These are phyloP conservation scores for Periglandula ipomoeae DNA, from an alignment of 2,329 filamentous ascomycete species.

Conservation along the genomic window DNA sequence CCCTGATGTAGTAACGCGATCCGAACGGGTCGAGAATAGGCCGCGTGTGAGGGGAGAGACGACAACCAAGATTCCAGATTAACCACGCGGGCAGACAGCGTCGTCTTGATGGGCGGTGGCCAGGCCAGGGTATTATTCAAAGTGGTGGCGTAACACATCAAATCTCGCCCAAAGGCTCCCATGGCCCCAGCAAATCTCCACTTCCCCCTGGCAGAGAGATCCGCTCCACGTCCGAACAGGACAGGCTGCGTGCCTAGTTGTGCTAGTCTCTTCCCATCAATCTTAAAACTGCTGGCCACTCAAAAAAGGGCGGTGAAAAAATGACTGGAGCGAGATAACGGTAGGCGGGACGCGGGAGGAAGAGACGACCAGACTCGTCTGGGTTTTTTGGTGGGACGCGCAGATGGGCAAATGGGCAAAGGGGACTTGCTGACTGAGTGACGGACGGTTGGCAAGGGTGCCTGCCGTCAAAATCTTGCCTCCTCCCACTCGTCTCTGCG, in stretches of 20 bases:
- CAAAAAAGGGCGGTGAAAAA: slow-evolving; percentile 12
- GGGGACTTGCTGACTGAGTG: not conserved
- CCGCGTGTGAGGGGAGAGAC: no score
- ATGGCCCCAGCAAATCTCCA: not conserved
- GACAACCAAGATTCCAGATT: no score
- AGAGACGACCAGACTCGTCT: not conserved
- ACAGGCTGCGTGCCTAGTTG: not conserved
- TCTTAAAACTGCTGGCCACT: slow-evolving; percentile 1
- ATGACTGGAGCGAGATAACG: not conserved
- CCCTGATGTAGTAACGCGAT: no score
- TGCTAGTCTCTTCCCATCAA: not conserved
- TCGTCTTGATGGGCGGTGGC: no score
- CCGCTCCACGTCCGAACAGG: no score
- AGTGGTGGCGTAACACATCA: not conserved
- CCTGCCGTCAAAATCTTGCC: slow-evolving; percentile 5
- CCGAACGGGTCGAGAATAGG: no score
- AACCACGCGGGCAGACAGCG: no score
- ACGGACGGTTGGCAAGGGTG: no score
- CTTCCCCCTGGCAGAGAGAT: not conserved
- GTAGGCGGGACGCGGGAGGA: not conserved
- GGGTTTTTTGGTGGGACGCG: not conserved
- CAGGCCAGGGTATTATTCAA: no score
- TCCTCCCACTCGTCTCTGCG: slow-evolving; percentile 6
- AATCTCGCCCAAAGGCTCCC: not conserved
- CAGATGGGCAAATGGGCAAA: not conserved